A percentile compares a stretch with the other conserved stretches of the same genome.
Evolutionary conservation across 2,329 filamentous ascomycete species (phyloP).

Genomic region (Diaporthe amygdali): DNA sequence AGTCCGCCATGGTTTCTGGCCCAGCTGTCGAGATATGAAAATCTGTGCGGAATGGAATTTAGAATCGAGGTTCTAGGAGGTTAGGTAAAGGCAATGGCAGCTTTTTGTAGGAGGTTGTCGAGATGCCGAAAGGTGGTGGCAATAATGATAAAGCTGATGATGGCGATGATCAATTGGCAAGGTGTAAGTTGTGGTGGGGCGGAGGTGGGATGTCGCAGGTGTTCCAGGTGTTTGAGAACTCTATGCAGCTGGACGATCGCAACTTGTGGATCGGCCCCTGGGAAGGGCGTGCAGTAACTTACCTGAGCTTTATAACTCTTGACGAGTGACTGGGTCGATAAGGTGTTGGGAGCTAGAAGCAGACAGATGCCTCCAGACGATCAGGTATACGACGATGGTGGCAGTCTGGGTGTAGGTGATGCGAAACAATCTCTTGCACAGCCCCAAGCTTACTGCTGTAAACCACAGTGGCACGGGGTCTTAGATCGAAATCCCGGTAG

Average conservation of each 20-base stretch:
- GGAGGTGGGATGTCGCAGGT: constrained; percentile 13
- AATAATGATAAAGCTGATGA: neutral
- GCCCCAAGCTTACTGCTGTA: constrained; percentile 9
- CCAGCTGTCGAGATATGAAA: neutral
- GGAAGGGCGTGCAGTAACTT: neutral
- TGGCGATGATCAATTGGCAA: neutral
- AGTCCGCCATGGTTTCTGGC: constrained; percentile 54
- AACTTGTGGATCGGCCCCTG: neutral
- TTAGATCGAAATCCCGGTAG: constrained; percentile 11
- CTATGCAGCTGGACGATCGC: constrained; percentile 12
- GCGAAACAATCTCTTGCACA: constrained; percentile 11
- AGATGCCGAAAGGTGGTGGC: neutral
- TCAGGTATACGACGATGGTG: neutral
- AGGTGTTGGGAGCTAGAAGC: neutral
- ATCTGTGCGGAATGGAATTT: neutral
- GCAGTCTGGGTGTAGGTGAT: constrained; percentile 6
- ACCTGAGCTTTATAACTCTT: neutral
- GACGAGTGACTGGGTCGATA: neutral
- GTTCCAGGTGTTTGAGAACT: neutral
- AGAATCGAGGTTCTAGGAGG: neutral
- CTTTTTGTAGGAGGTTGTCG: neutral
- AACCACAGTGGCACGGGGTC: constrained; percentile 1
- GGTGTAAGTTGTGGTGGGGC: constrained; percentile 22
- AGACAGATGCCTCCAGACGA: neutral
- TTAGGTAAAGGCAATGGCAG: neutral